Percentiles rank a stretch among this genome's conserved stretches.
These are phyloP conservation scores for Thymus quinquecostatus DNA, from an alignment of 257 asterid genomes.

Conservation along the genomic window DNA sequence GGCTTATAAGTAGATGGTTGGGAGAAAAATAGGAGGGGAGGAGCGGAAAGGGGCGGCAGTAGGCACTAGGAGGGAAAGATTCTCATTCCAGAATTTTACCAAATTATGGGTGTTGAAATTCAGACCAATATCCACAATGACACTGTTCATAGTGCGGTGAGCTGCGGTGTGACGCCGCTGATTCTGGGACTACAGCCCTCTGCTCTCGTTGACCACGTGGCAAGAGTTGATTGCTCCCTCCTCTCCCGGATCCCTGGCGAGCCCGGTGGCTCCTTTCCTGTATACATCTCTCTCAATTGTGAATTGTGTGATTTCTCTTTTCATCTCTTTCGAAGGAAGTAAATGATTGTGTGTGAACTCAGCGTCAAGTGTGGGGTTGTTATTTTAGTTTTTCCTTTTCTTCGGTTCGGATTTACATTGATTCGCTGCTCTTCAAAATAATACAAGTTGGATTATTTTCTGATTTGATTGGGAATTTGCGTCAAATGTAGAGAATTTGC, in stretches of 20 bases:
- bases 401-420: not conserved
- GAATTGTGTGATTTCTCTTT: constrained; percentile 11
- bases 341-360: not conserved
- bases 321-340: not conserved
- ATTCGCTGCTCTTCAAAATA: constrained; percentile 24
- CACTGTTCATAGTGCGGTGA: constrained; percentile 7
- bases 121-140: constrained; percentile 35
- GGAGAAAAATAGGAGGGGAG: constrained; percentile 15
- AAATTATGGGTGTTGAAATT: constrained; percentile 67
- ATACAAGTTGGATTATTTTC: constrained; percentile 27
- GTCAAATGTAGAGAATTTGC: constrained; percentile 8
- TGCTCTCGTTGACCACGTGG: constrained; percentile 89
- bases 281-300: constrained; percentile 37
- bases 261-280: constrained; percentile 97
- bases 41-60: constrained; percentile 29
- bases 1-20: constrained; percentile 38
- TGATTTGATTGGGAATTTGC: not conserved
- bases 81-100: not conserved
- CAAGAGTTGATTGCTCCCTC: constrained; percentile 79
- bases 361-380: not conserved
- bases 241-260: constrained; percentile 91
- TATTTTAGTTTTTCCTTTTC: not conserved
- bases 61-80: constrained; percentile 16
- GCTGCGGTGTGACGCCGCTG: constrained; percentile 51
- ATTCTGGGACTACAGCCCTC: constrained; percentile 86